Percentiles rank a stretch among this genome's conserved stretches.
These are phyloP conservation scores for Capronia americana DNA, from an alignment of 2,329 filamentous ascomycete species.

Conservation along the genomic window DNA sequence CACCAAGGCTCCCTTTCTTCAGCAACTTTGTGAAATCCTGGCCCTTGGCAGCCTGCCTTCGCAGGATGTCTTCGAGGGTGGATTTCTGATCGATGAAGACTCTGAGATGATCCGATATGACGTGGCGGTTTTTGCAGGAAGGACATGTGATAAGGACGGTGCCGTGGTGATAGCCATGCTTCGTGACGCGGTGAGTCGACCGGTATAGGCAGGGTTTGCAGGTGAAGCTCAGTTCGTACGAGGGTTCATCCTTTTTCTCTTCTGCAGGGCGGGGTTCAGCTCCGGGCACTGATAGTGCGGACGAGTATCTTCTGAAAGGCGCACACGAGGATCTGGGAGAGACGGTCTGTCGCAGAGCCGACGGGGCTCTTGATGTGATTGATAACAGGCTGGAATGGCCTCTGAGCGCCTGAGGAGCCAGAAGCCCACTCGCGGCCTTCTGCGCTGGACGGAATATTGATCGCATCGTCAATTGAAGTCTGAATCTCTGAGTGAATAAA, in stretches of 20 bases:
- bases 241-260: slow-evolving; percentile 43
- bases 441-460: slow-evolving; percentile 6
- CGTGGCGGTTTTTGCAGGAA: slow-evolving; percentile 80
- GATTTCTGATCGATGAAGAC: slow-evolving; percentile 56
- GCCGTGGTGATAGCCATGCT: slow-evolving; percentile 93
- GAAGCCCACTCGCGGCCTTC: slow-evolving; percentile 4
- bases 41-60: slow-evolving; percentile 43
- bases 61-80: slow-evolving; percentile 53
- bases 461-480: slow-evolving; percentile 17
- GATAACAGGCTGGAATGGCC: slow-evolving; percentile 14
- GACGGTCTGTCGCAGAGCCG: slow-evolving; percentile 4
- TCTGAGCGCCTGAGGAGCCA: not conserved
- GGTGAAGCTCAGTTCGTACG: slow-evolving; percentile 90
- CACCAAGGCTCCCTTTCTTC: slow-evolving; percentile 75
- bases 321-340: slow-evolving; percentile 5
- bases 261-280: slow-evolving; percentile 14
- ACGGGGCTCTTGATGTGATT: slow-evolving; percentile 12
- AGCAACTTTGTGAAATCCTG: slow-evolving; percentile 72
- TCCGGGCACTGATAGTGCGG: slow-evolving; percentile 32
- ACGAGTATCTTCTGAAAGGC: slow-evolving; percentile 28
- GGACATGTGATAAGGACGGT: slow-evolving; percentile 90
- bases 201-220: slow-evolving; percentile 83
- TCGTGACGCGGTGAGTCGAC: slow-evolving; percentile 84
- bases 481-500: not conserved
- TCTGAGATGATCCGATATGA: slow-evolving; percentile 88